Evolutionary conservation across 1,284 basidiomycete genomes (phyloP), one percentile per base, ranked within the genome.

Genomic region (Ustanciosporium gigantosporum): DNA sequence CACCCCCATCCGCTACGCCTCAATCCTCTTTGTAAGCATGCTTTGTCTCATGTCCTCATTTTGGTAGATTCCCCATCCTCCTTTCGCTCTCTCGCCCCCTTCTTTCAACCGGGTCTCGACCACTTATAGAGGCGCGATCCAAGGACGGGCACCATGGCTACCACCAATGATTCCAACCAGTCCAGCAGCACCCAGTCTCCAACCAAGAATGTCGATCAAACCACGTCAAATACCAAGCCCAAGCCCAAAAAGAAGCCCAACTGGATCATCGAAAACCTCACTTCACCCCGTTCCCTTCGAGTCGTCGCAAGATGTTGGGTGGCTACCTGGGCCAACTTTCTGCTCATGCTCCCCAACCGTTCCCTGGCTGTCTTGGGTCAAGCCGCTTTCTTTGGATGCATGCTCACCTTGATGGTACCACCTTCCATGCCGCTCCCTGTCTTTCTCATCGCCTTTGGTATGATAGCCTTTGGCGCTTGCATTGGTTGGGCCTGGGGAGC

Each of bases 401-500:
- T 68, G 48, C 46, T 77, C 34, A 46, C 65, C 3, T 53, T 74
- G 41, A 74, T 77, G 70, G 34, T 77, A 5, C 74, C 76, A 1
- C 65, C 73, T 0, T 68, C 56, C 15, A 69, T 76, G 50, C 70
- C 76, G 3, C 53, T 64, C 31, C 57, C 56, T 13, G 40, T 73
- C 45, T 56, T 58, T 71, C 72, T 74, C 19, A 20, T 84, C 79
- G 81, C 79, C 7, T 79, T 83, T 5, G 52, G 80, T 4, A 84
- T 83, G 1, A 66, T 87, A 17, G 70, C 84, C 2, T 17, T 84
- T 48, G 88, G 88, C 0, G 81, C 87, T 77, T 78, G 83, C 2
- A 40, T 88, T 4, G 88, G 88, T 7, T 90, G 89, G 88, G 88
- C 84, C 0, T 84, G 87, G 81, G 86, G 86, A 4, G 82, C 80